Percentiles rank a stretch among this genome's conserved stretches.
Evolutionary conservation across 768 basidiomycete species (phyloP).

Genomic region (Boletus insuetus): DNA sequence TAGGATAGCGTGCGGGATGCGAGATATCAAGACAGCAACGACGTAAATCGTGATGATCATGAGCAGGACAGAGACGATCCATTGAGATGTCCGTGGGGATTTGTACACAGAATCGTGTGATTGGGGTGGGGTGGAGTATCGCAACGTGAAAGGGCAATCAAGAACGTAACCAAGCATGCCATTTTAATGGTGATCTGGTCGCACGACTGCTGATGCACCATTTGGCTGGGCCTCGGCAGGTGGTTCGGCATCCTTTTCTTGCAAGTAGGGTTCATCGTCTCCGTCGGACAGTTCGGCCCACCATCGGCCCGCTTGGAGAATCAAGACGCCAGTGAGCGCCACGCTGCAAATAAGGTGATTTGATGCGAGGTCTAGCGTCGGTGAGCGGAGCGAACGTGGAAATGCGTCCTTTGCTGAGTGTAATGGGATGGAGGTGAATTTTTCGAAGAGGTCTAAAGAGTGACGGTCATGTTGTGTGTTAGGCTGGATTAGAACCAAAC

Average conservation of each 20-base stretch:
- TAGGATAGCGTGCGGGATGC: conserved; percentile 22
- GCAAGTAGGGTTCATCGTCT: conserved; percentile 44
- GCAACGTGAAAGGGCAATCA: not conserved
- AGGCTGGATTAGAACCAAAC: not conserved
- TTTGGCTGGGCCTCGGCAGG: conserved; percentile 11
- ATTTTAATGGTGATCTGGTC: conserved; percentile 11
- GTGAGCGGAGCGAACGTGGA: conserved; percentile 56
- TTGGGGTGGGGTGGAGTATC: not conserved
- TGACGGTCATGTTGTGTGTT: conserved; percentile 7
- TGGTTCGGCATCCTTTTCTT: conserved; percentile 30
- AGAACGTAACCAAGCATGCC: not conserved
- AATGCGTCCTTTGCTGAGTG: conserved; percentile 54
- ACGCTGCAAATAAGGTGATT: conserved; percentile 85
- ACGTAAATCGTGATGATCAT: conserved; percentile 23
- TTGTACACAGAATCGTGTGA: conserved; percentile 4
- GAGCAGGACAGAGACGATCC: conserved; percentile 6
- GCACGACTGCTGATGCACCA: conserved; percentile 1
- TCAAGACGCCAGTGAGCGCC: conserved; percentile 81
- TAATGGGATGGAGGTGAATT: conserved; percentile 59
- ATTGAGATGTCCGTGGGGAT: conserved; percentile 3
- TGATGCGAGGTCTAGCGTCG: conserved; percentile 78
- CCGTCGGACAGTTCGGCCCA: conserved; percentile 78
- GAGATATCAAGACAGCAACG: conserved; percentile 29
- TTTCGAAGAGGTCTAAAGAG: conserved; percentile 49
- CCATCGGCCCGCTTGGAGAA: conserved; percentile 78